These are phyloP conservation scores for Thalassiosira livingstoniorum DNA, from an alignment of 352 stramenopile genomes.

Conservation along the genomic window DNA sequence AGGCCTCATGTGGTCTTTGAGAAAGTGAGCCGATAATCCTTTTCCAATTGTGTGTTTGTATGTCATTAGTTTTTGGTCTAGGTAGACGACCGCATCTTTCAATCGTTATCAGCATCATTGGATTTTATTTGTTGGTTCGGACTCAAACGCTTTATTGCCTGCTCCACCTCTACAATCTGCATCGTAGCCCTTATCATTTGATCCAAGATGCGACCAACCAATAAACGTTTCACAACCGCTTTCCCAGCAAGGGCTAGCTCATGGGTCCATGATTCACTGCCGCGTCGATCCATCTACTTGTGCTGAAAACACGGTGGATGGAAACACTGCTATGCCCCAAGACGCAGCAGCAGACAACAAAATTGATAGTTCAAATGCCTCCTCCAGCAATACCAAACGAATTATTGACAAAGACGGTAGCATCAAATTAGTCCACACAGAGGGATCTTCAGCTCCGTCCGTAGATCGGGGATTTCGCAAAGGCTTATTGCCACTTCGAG, in stretches of 20 bases:
- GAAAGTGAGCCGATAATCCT: neutral
- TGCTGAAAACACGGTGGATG: constrained; percentile 41
- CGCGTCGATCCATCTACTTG: constrained; percentile 54
- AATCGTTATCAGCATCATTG: too few species aligned
- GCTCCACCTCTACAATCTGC: too few species aligned
- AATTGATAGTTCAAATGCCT: neutral
- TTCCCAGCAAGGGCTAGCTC: constrained; percentile 20
- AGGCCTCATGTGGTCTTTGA: constrained; percentile 59
- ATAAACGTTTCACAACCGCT: constrained; percentile 39
- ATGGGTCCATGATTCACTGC: constrained; percentile 64
- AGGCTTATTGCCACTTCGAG: constrained; percentile 93
- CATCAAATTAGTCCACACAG: constrained; percentile 70
- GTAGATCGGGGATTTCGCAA: constrained; percentile 91
- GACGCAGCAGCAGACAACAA: neutral
- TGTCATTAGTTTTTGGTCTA: too few species aligned
- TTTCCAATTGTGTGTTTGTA: neutral
- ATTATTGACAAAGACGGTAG: constrained; percentile 83
- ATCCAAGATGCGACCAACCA: constrained; percentile 45
- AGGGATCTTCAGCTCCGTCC: constrained; percentile 63
- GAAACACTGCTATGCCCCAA: neutral
- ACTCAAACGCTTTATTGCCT: too few species aligned
- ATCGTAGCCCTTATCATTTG: constrained; percentile 42
- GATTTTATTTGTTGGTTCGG: too few species aligned
- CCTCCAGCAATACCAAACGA: constrained; percentile 67
- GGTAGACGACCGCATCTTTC: too few species aligned